phyloP scores from a whole-genome alignment of 1,284 basidiomycete genomes.

The Chondrostereum purpureum region DNA sequence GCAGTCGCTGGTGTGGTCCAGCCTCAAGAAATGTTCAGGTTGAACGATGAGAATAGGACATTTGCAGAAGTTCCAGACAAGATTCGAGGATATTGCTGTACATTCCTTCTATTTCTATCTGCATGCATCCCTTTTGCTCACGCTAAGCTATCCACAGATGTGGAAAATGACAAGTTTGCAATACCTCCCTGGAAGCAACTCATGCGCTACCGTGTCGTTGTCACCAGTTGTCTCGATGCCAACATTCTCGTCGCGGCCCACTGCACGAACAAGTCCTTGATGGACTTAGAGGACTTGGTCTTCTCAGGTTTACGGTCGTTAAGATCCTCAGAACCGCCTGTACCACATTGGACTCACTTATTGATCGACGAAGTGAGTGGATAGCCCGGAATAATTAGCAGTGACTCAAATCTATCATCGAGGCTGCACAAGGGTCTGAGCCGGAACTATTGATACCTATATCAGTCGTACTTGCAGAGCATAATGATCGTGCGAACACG shows the following conservation, averaged over 20 bases:
- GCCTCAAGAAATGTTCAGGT: slow-evolving; percentile 35
- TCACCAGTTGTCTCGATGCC: slow-evolving; percentile 37
- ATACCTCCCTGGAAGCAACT: slow-evolving; percentile 36
- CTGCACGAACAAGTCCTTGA: slow-evolving; percentile 33
- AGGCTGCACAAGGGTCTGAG: slow-evolving; percentile 44
- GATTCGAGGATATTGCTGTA: slow-evolving; percentile 36
- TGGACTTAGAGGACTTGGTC: slow-evolving; percentile 27
- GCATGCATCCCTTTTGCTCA: background rate
- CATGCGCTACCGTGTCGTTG: slow-evolving; percentile 36
- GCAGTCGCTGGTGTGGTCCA: slow-evolving; percentile 22
- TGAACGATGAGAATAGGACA: slow-evolving; percentile 39
- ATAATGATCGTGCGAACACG: background rate
- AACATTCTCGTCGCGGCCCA: slow-evolving; percentile 33
- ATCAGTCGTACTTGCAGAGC: slow-evolving; percentile 29
- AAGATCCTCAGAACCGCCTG: slow-evolving; percentile 20
- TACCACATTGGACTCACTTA: slow-evolving; percentile 42
- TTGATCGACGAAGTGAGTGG: slow-evolving; percentile 40
- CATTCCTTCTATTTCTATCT: slow-evolving; percentile 11
- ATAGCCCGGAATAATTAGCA: no score
- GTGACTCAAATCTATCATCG: no score
- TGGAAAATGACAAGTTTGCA: slow-evolving; percentile 34
- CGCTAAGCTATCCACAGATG: slow-evolving; percentile 19
- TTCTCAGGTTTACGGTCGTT: background rate
- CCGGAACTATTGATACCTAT: slow-evolving; percentile 40
- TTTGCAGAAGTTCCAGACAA: slow-evolving; percentile 37